These are phyloP conservation scores for Nyssa sinensis DNA, from an alignment of 148 eudicot species.

Conservation along the genomic window DNA sequence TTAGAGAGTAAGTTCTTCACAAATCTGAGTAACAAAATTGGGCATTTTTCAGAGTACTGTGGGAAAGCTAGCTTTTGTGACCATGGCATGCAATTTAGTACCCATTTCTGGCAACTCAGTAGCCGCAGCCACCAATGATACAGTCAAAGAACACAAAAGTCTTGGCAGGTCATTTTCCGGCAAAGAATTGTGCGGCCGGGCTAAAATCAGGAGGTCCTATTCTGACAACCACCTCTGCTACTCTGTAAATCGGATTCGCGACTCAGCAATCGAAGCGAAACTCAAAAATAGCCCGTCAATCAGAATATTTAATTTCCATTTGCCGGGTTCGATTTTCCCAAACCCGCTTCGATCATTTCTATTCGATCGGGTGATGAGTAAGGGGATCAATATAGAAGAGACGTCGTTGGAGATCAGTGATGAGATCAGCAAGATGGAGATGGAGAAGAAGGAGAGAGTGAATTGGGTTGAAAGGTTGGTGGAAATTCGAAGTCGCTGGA, in stretches of 20 bases:
- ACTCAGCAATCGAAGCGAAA: conserved; percentile 30
- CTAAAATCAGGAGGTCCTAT: conserved; percentile 37
- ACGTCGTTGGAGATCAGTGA: conserved; percentile 12
- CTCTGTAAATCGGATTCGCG: conserved; percentile 32
- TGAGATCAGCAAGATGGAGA: conserved; percentile 21
- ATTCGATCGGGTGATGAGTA: conserved; percentile 35
- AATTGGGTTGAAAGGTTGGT: conserved; percentile 64
- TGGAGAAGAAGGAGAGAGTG: conserved; percentile 30
- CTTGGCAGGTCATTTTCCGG: conserved; percentile 34
- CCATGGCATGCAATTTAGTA: conserved; percentile 40
- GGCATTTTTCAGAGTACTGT: background rate
- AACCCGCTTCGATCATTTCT: conserved; percentile 36
- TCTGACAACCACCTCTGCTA: conserved; percentile 52
- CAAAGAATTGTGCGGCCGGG: conserved; percentile 27
- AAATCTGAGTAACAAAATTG: conserved; percentile 4
- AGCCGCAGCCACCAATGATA: conserved; percentile 17
- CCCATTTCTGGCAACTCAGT: conserved; percentile 22
- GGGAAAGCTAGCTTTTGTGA: conserved; percentile 4
- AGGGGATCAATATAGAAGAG: conserved; percentile 16
- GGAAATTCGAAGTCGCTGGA: conserved; percentile 56
- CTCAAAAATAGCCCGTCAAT: conserved; percentile 37
- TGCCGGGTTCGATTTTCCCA: conserved; percentile 29
- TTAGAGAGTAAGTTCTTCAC: too few relatives aligned
- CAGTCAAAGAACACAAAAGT: conserved; percentile 20
- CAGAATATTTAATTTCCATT: conserved; percentile 45